Evolutionary conservation across 176 grass and related monocot species (phyloP), one percentile per base, ranked within the genome.

Genomic region (Tuctoria greenei): DNA sequence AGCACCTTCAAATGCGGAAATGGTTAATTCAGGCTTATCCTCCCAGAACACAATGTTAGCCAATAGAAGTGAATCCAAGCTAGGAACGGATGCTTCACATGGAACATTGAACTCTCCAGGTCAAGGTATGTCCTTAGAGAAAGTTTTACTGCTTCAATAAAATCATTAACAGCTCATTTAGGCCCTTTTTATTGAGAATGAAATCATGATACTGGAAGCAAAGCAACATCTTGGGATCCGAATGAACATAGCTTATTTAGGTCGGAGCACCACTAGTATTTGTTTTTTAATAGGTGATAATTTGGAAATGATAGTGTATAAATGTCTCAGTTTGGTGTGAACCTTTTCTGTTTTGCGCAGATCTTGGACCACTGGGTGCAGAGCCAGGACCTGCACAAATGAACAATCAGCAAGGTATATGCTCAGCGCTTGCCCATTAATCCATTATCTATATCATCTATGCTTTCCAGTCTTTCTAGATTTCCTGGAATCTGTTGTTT

Each of bases 41-140:
- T 59, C 61, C 18, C 75, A 85, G 61, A 85, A 40, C 61, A 61
- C 73, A 72, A 60, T 59, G 66, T 66, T 76, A 66, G 58, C 58
- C 67, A 63, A 61, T 50, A 26, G 71, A 69, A 67, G 50, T 62
- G 75, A 79, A 59, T 85, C 77, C 31, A 92, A 89, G 77, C 71
- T 57, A 42, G 75, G 74, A 72, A 67, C 17, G 43, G 69, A 67
- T 66, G 49, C 71, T 76, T 87, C 77, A 74, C 71, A 80, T 82
- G 87, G 82, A 88, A 86, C 40, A 73, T 25, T 44, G 40, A 86
- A 55, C 50, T 81, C 86, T 84, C 81, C 79, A 24, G 79, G 66
- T 91, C 72, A 95, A 81, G 85, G 86, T 95, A 83, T 63, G 49
- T 51, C 46, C 49, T 82, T 47, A 41, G 12, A 59, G 47, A 79